Base-by-base conservation (phyloP, 345 rosid species). In the Lenwebbia sp. region DNA sequence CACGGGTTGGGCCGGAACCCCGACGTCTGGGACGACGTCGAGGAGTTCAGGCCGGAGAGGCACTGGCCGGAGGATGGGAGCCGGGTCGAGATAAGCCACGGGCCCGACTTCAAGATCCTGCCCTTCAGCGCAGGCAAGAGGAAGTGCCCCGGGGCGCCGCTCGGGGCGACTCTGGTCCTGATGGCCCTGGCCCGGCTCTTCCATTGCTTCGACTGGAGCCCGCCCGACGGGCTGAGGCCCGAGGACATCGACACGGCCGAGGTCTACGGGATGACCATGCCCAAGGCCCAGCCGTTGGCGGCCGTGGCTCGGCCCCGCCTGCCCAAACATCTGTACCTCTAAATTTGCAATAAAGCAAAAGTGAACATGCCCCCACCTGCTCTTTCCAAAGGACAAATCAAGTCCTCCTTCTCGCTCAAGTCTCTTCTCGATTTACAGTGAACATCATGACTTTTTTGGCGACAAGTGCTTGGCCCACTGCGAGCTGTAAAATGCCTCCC, bases 191-290 rank as follows among this genome's bases (percentile, higher is more conserved):
- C 98, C 88, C 91, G 96, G 51, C 94, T 97, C 53, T 95, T 96
- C 85, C 99, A 96, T 75, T 91, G 94, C 76, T 97, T 97, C 56
- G 95, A 97, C 15, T 97, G 99, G 99, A 54, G 86, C 75, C 94
- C 94, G 2, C 92, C 91, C 4, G 84, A 86, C 3, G 94, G 94
- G 26, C 28, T 90, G 37, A 85, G 89, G 52, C 93, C 92, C 1
- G 93, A 94, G 78, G 90, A 92, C 85, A 87, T 96, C 41, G 94
- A 94, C 26, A 95, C 94, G 2, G 55, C 19, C 2, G 99, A 95
- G 88, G 94, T 94, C 21, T 97, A 95, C 22, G 98, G 99, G 60
- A 94, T 96, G 99, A 96, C 99, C 15, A 96, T 95, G 99, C 99
- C 99, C 6, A 95, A 94, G 87, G 98, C 98, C 84, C 81, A 86